phyloP scores from a whole-genome alignment of 225 moss, liverwort and hornwort genomes.

The Anthoceros angustus region DNA sequence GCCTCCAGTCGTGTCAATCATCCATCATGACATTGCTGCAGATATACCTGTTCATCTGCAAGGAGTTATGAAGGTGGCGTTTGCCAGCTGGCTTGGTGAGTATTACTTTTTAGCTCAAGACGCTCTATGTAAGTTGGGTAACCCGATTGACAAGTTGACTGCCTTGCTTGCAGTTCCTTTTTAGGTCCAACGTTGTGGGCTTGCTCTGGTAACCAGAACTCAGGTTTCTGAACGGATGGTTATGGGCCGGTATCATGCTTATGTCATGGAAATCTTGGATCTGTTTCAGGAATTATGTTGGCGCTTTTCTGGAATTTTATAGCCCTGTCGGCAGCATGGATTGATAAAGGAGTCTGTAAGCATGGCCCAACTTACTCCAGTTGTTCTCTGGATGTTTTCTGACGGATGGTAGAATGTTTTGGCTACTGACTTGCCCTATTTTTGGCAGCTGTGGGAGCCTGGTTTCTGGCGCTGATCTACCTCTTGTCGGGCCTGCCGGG shows the following conservation, averaged over 20 bases:
- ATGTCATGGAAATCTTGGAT: too few species aligned
- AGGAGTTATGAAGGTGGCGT: conserved; percentile 61
- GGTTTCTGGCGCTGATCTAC: conserved; percentile 65
- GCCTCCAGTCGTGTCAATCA: conserved; percentile 61
- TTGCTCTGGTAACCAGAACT: not conserved
- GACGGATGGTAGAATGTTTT: not conserved
- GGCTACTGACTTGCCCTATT: not conserved
- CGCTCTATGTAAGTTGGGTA: not conserved
- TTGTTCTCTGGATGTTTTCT: not conserved
- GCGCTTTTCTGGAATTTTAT: conserved; percentile 70
- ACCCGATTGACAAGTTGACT: not conserved
- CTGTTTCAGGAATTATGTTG: conserved; percentile 46
- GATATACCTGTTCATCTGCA: conserved; percentile 77
- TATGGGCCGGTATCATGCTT: not conserved
- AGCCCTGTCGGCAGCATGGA: conserved; percentile 74
- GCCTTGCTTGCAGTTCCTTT: not conserved
- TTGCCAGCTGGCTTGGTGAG: conserved; percentile 89
- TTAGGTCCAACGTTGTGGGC: not conserved
- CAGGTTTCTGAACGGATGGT: not conserved
- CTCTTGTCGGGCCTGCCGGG: conserved; percentile 53
- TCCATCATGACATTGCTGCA: conserved; percentile 78
- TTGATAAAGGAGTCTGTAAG: conserved; percentile 52
- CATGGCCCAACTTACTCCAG: not conserved
- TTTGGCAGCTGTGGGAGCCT: conserved; percentile 49
- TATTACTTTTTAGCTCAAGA: not conserved